Base-by-base conservation (phyloP, 2,329 filamentous ascomycete genomes). In the Rugonectria rugulosa region DNA sequence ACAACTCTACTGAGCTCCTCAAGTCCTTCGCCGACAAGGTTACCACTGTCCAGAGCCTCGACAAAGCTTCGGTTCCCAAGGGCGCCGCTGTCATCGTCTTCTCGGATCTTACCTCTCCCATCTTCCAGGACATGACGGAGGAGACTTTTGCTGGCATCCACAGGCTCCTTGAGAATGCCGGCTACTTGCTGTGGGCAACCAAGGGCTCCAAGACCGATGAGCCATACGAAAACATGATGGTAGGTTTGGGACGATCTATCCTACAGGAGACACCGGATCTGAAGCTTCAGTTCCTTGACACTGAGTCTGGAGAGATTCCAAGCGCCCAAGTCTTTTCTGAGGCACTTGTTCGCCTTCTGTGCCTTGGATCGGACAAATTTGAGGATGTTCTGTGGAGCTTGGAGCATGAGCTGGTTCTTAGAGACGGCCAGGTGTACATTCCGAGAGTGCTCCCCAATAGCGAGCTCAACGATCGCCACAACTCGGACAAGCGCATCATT, bases 171-270 rank as follows among this genome's bases (percentile, higher is more conserved):
- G 47, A 55, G 19, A 53, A 29, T 11, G 36, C 26, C 12, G 43
- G 55, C 0, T 46, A 46, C 26, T 17, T 55, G 1, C 40, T 57
- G 0, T 57, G 55, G 45, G 40, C 55, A 8, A 55, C 55, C 2
- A 31, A 24, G 24, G 51, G 55, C 0, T 57, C 44, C 14, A 46
- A 42, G 17, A 38, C 15, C n/a, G 43, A 32, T 3, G 44, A 55
- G 0, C 55, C 55, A 2, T 57, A 36, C 11, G 38, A 41, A 2
- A 57, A 55, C 27, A 57, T 57, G 55, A 44, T 44, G 3, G 31
- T 55, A 0, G 55, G 55, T 19, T 42, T 57, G 21, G 53, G 55
- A 15, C 55, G 55, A 12, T 45, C 38, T 19, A 19, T 55, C 21
- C 7, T 21, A n/a, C 37, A 36, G 9, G 55, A 57, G 10, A 55